A percentile compares a stretch with the other conserved stretches of the same genome.
Evolutionary conservation across 2,329 filamentous ascomycete genomes (phyloP).

Genomic region (Ramichloridium luteum): DNA sequence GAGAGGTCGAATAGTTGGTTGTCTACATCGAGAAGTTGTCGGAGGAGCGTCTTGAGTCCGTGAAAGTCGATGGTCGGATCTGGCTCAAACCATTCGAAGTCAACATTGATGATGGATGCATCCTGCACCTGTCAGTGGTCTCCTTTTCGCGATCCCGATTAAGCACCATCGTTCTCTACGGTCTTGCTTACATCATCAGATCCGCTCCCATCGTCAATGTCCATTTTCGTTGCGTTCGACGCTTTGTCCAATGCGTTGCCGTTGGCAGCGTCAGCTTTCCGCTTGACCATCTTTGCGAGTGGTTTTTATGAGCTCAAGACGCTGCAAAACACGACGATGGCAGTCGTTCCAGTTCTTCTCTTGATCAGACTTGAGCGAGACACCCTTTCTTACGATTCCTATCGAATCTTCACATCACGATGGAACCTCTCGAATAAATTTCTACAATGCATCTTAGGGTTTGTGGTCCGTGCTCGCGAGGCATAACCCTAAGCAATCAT

Average conservation of each 20-base stretch:
- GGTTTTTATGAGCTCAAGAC: slow-evolving; percentile 1
- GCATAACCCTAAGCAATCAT: no score
- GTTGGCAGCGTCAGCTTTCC: slow-evolving; percentile 36
- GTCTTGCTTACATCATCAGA: slow-evolving; percentile 19
- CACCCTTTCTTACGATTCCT: no score
- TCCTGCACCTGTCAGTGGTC: slow-evolving; percentile 48
- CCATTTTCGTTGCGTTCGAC: slow-evolving; percentile 32
- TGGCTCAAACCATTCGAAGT: slow-evolving; percentile 99
- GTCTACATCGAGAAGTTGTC: slow-evolving; percentile 87
- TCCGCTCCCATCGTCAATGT: slow-evolving; percentile 23
- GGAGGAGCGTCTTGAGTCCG: slow-evolving; percentile 76
- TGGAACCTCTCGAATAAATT: no score
- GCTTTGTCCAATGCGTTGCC: slow-evolving; percentile 35
- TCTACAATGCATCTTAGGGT: no score
- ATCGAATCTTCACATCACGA: no score
- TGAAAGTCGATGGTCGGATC: slow-evolving; percentile 85
- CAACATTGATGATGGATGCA: slow-evolving; percentile 82
- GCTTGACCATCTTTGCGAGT: slow-evolving; percentile 35
- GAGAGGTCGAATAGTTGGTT: slow-evolving; percentile 77
- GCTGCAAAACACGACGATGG: no score
- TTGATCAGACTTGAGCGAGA: no score
- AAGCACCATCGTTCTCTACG: not conserved
- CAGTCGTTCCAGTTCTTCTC: no score
- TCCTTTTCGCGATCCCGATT: no score
- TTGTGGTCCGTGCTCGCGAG: no score